A percentile compares a stretch with the other conserved stretches of the same genome.
These are phyloP conservation scores for Moricandia moricandioides DNA, from an alignment of 345 rosid genomes.

Conservation along the genomic window DNA sequence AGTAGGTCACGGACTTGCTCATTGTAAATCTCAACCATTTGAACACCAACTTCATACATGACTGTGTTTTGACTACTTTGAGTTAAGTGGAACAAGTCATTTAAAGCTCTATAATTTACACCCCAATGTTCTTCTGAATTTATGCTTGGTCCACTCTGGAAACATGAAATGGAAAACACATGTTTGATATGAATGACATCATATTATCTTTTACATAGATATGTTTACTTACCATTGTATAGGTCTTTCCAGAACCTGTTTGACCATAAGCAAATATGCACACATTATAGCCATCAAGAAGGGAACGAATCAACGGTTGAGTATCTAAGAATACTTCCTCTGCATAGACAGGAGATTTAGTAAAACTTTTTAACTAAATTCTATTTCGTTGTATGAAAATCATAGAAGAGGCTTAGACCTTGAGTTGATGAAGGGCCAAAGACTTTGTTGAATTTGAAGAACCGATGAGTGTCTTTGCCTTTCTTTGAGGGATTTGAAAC, in stretches of 20 bases:
- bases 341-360: neutral
- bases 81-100: constrained; percentile 84
- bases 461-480: constrained; percentile 63
- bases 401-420: neutral
- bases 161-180: neutral
- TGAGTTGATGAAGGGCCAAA: constrained; percentile 52
- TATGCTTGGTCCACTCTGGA: constrained; percentile 75
- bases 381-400: neutral
- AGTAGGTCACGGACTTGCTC: constrained; percentile 51
- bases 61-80: constrained; percentile 60
- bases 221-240: neutral
- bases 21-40: neutral
- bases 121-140: constrained; percentile 81
- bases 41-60: constrained; percentile 71
- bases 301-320: neutral
- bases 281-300: neutral
- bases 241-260: neutral
- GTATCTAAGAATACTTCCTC: neutral
- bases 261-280: neutral
- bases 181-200: neutral
- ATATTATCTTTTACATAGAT: neutral
- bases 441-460: constrained; percentile 83
- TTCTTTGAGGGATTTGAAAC: constrained; percentile 67
- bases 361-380: neutral
- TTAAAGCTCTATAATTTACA: constrained; percentile 83